Base-by-base conservation (phyloP, 345 rosid species). In the Lumnitzera racemosa region DNA sequence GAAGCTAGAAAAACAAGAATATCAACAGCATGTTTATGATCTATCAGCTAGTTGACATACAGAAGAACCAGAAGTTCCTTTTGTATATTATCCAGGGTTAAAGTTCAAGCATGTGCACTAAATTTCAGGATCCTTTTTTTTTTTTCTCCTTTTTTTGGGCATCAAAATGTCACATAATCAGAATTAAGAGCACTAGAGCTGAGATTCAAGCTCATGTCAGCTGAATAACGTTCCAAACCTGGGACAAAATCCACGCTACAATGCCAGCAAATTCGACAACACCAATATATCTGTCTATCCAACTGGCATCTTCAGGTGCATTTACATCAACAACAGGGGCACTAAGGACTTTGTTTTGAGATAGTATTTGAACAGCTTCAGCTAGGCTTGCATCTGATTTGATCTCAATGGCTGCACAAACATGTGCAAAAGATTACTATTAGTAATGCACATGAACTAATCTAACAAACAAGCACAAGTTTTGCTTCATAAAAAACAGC, bases 261-360 rank as follows among this genome's bases (percentile, higher is more conserved):
- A 95, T 88, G 53, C 99, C 99, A 4, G 96, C 92, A 61, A 86
- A 83, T 78, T 95, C 99, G 58, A 90, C 96, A 63, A 95, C 75
- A 66, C 99, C 99, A 53, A 90, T 72, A 75, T 95, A 95, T 56
- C 95, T 76, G 58, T 95, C 99, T 41, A 95, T 86, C 99, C 99
- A 95, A 58, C 73, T 76, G 12, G 96, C 92, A 65, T 88, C 96
- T 65, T 79, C 78, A 13, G 91, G 81, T 0, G 95, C 97, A 70
- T 86, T 80, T 29, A 86, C 99, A 72, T 90, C 74, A 59, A 88
- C 81, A 61, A 90, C 95, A 3, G 99, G 97, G 2, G 96, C 95
- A 9, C 99, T 85, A 36, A 88, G 78, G 61, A 95, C 71, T 65
- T 72, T 85, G 67, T 79, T 72, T 43, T 82, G 76, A 11, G 96